Conservation (phyloP, 257 asterid genomes). For the Anisodus tanguticus region DNA sequence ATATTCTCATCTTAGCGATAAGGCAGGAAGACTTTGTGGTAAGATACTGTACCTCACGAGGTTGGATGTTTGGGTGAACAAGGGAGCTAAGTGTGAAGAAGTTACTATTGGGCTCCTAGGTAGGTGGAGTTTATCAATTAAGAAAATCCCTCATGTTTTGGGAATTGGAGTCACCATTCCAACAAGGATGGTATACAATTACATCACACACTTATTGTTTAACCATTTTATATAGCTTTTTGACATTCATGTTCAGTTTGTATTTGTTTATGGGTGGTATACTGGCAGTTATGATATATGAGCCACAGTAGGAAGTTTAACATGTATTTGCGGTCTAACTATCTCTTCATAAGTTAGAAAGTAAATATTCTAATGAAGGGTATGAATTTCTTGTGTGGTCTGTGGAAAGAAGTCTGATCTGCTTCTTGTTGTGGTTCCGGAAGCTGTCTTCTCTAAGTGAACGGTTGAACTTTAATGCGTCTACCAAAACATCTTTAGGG, state of each 20-base stretch:
- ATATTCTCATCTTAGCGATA: neutral
- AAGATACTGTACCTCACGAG: neutral
- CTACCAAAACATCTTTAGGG: constrained; percentile 16
- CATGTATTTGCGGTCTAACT: neutral
- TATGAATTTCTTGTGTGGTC: constrained; percentile 13
- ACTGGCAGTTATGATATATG: constrained; percentile 12
- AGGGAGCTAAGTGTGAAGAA: neutral
- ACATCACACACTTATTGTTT: constrained; percentile 15
- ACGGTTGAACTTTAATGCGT: neutral
- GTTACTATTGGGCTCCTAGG: neutral
- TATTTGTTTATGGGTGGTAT: neutral
- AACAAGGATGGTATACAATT: neutral
- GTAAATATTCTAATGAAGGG: constrained; percentile 3
- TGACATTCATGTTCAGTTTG: constrained; percentile 15
- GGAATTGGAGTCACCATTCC: neutral
- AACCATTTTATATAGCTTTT: constrained; percentile 4
- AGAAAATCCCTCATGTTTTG: neutral
- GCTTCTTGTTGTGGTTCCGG: constrained; percentile 8
- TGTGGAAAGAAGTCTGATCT: neutral
- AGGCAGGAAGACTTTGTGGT: constrained; percentile 11
- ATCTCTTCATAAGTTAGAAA: constrained; percentile 16
- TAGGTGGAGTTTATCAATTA: constrained; percentile 7
- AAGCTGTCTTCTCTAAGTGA: constrained; percentile 10
- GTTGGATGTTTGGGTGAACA: neutral
- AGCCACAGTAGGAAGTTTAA: constrained; percentile 9